phyloP scores from a whole-genome alignment of 2,329 filamentous ascomycete genomes.

The Grosmannia serpens region DNA sequence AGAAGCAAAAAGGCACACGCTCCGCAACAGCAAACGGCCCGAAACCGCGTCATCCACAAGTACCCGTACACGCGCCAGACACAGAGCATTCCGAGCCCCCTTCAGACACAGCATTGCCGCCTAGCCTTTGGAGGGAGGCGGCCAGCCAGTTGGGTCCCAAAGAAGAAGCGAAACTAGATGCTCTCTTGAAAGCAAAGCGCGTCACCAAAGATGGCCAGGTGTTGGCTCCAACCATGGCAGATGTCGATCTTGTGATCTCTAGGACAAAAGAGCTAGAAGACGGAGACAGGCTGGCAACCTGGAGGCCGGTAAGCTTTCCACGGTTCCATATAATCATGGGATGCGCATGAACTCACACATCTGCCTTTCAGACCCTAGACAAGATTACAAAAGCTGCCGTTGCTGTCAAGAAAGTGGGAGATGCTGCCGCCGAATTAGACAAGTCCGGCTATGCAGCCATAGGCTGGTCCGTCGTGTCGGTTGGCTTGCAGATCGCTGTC shows the following conservation, averaged over 20 bases:
- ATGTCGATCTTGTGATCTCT: background rate
- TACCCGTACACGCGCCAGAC: background rate
- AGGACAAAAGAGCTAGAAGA: background rate
- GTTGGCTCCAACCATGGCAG: background rate
- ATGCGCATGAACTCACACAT: background rate
- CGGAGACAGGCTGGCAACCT: background rate
- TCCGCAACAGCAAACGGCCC: background rate
- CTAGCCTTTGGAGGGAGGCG: background rate
- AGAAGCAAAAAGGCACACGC: background rate
- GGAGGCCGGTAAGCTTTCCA: background rate
- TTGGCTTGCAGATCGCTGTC: background rate
- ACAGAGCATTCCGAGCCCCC: background rate
- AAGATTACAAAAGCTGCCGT: background rate
- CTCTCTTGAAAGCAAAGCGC: background rate
- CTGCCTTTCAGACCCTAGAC: background rate
- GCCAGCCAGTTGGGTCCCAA: background rate
- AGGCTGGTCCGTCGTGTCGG: background rate
- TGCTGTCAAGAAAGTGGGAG: background rate
- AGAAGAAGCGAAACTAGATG: background rate
- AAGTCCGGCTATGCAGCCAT: conserved; percentile 1
- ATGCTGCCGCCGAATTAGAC: background rate
- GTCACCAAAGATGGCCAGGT: background rate
- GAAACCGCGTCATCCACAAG: background rate
- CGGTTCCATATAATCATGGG: background rate
- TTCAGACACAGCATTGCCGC: background rate